Base-by-base conservation (phyloP, 2,329 filamentous ascomycete species). In the Coccinonectria pachysandricola region DNA sequence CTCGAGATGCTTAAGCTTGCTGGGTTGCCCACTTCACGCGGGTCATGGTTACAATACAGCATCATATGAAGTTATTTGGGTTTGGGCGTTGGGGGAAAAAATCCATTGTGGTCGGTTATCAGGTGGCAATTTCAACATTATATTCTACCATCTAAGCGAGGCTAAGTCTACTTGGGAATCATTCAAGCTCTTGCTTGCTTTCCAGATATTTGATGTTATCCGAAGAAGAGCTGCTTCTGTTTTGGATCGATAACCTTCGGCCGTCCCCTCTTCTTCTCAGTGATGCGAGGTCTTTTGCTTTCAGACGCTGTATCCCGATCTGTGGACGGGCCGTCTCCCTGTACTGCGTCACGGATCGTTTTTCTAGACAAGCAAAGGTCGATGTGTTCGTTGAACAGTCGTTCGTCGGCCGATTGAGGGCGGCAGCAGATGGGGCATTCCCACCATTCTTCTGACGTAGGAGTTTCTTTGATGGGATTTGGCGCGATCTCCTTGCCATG, bases 291-390 rank as follows among this genome's bases (percentile, higher is more conserved):
- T 25, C 47, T 56, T 37, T 64, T 65, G 3, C 42, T 40, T 6
- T 57, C 51, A 2, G 56, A 49, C 3, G 54, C 57, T 8, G 48
- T 45, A 20, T 56, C 55, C 10, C 28, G 31, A 10, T 29, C 22
- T 24, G 25, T 31, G 6, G 31, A 36, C 15, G 48, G 26, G 24
- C 46, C 48, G 34, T 64, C 54, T 29, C 65, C 65, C 31, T 83
- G 76, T 1, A 91, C 77, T 0, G 75, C 79, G 44, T 95, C 84
- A 23, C 79, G 79, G 43, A 98, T 96, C 0, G 85, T 83, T 46
- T 82, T 75, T 29, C 78, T 68, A 1, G 87, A 95, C 2, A 98
- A 67, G 51, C 91, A 98, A 7, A 81, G 70, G 50, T 98, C 91
- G 26, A 98, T 86, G 47, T 98, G 91, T 30, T 80, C 73, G 41